Evolutionary conservation across 73 alveolate species (phyloP), one percentile per base, ranked within the genome.

Genomic region (Tetrahymena borealis): DNA sequence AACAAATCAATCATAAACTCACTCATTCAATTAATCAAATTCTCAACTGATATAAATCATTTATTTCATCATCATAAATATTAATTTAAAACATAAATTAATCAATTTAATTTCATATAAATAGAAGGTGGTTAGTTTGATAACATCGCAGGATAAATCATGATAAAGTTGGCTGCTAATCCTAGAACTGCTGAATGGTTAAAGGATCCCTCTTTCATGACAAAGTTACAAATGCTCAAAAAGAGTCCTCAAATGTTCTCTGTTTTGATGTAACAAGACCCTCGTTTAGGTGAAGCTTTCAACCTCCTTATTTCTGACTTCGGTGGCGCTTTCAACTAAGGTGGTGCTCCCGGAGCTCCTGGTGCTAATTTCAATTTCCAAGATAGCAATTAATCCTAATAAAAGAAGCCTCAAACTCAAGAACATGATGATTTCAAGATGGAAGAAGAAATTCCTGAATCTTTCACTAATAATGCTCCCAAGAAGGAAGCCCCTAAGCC

Each of bases 111-210:
- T 20, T 15, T 60, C 31, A 7, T 60, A 60, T 28, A 11, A 33
- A 33, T 78, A 93, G 38, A 94, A 94, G 78, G 78, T 41, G 85
- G 85, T 16, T 60, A 60, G 28, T 60, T 60, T n/a, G 85, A 60
- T 6, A n/a, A 16, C 33, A 78, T 40, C 28, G 33, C 35, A 28
- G 33, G 38, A 11, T 95, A 93, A 42, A 91, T 91, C 12, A 91
- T 96, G 96, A 90, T 96, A 4, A 97, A 96, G 96, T 92, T 97
- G 28, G 94, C 94, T 94, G 90, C 97, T n/a, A 97, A 97, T 90
- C 98, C 98, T 39, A 96, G 97, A 90, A 97, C 98, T 15, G 98
- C 98, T 7, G 94, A 91, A 28, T 96, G 94, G 94, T 96, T 97
- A 95, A 90, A 91, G 43, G 97, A 97, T 91, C 99, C 98, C 13